Base-by-base conservation (phyloP, 176 grass and related monocot genomes). In the Poa pratensis region DNA sequence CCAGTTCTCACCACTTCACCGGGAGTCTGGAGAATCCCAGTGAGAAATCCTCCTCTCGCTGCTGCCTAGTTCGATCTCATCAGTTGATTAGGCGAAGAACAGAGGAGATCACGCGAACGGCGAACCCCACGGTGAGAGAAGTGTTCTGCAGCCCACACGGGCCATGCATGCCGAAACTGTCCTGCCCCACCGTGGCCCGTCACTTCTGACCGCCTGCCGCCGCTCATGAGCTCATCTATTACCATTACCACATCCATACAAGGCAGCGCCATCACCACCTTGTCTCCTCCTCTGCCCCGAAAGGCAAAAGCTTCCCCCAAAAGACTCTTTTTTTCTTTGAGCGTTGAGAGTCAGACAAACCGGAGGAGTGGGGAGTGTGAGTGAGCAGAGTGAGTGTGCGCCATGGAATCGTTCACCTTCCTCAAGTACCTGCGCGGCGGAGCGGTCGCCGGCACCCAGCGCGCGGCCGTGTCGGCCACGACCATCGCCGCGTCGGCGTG, bases 371-470 rank as follows among this genome's bases (percentile, higher is more conserved):
- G 3, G 34, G 34, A 35, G 34, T 35, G 34, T 48, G 24, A 76
- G 81, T 53, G 27, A 3, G 62, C 27, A 61, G 12, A 16, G n/a
- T 5, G 14, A 22, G 2, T 16, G 75, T 11, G 24, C 7, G 87
- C 19, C 35, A 99, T 99, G 96, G 96, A 99, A 51, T 89, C 96
- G 6, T 94, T 97, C 80, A 83, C 89, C 83, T 81, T 99, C 28
- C 96, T 96, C 88, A 99, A 92, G 77, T 99, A 91, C 90, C 87
- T 92, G 84, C 93, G 91, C 65, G 86, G 90, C 45, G 91, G 90
- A 34, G 81, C 40, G 57, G 73, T 75, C 7, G 76, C 82, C 15
- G 77, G 54, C 80, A 22, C 16, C 76, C 75, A 76, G 20, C 81
- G 82, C 81, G 61, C 65, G 63, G 24, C 75, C 5, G 68, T n/a